These are phyloP conservation scores for Rhytidhysteron rufulum DNA, from an alignment of 2,329 filamentous ascomycete species.

Conservation along the genomic window DNA sequence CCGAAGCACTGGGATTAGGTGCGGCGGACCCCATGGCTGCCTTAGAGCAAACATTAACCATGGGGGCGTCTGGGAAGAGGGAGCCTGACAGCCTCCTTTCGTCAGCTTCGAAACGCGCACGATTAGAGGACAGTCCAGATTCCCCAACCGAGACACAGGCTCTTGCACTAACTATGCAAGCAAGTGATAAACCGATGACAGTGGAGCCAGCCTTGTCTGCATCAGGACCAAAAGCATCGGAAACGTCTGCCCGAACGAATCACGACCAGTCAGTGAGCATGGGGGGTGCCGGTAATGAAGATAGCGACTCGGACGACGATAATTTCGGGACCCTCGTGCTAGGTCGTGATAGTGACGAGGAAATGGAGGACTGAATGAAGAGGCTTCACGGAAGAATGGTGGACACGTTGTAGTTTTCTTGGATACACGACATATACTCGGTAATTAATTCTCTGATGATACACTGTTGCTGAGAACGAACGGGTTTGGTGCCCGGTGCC, in stretches of 20 bases:
- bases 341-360: conserved; percentile 32
- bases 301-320: conserved; percentile 22
- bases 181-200: neutral
- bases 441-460: too few species aligned
- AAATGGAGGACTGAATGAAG: neutral
- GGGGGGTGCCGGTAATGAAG: conserved; percentile 10
- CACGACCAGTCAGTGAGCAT: conserved; percentile 15
- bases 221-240: conserved; percentile 5
- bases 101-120: conserved; percentile 28
- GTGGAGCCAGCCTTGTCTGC: neutral
- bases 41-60: neutral
- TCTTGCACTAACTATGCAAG: neutral
- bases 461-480: too few species aligned
- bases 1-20: neutral
- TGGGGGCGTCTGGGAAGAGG: conserved; percentile 15
- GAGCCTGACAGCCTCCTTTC: conserved; percentile 15
- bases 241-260: conserved; percentile 14
- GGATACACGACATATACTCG: too few species aligned
- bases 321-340: conserved; percentile 30
- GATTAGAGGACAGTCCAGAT: conserved; percentile 8
- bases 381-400: too few species aligned
- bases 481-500: too few species aligned
- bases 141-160: neutral
- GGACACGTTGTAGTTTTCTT: too few species aligned
- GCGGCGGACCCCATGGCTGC: neutral